Conservation (phyloP, 345 rosid genomes). For the Nephelium lappaceum region DNA sequence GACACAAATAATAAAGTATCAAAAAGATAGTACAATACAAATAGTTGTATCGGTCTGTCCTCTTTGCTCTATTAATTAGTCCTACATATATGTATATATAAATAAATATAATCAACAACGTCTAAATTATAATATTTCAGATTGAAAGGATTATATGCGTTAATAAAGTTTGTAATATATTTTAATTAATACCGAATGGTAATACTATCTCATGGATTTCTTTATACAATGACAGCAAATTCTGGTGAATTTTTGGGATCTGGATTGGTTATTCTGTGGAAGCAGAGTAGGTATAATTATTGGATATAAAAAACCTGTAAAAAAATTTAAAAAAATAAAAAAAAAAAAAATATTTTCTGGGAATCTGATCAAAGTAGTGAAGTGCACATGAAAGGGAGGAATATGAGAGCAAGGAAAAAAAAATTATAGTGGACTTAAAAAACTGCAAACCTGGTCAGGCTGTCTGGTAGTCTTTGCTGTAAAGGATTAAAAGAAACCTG, state of each 20-base stretch:
- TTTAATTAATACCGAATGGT: neutral
- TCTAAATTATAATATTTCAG: no score
- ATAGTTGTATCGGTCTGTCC: no score
- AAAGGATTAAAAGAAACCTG: constrained; percentile 25
- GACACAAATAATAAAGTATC: no score
- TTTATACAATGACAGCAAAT: constrained; percentile 19
- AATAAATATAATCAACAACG: no score
- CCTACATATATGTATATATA: no score
- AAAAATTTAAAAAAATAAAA: no score
- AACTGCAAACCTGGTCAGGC: constrained; percentile 38
- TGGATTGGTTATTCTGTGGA: constrained; percentile 16
- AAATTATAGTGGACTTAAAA: constrained; percentile 9
- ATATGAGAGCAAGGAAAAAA: constrained; percentile 11
- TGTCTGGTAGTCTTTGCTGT: constrained; percentile 35
- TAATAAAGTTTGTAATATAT: no score
- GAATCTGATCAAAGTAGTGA: constrained; percentile 28
- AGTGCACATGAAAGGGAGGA: constrained; percentile 43
- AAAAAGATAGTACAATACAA: no score
- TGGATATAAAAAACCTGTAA: neutral
- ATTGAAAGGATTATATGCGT: no score
- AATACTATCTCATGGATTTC: neutral
- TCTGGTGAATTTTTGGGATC: constrained; percentile 25
- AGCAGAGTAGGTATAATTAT: constrained; percentile 15
- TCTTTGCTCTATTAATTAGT: no score
- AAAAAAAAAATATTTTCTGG: no score